These are phyloP conservation scores for Pseudogymnoascus sp. DNA, from an alignment of 2,329 filamentous ascomycete genomes.

Conservation along the genomic window DNA sequence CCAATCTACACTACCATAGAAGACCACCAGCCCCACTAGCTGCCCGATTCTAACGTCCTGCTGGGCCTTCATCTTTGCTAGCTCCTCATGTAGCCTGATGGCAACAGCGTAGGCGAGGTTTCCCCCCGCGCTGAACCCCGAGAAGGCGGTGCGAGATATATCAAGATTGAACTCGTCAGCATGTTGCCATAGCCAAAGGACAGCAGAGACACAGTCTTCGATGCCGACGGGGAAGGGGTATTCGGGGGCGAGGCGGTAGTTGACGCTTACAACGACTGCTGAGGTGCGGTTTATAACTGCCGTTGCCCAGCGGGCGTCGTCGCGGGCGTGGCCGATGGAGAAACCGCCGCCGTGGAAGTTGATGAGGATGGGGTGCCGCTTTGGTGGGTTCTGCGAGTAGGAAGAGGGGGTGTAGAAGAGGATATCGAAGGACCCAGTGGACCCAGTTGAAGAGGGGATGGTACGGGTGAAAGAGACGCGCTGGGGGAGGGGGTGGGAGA, in stretches of 20 bases:
- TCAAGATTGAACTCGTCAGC: constrained; percentile 16
- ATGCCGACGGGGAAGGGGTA: constrained; percentile 54
- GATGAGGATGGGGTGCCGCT: constrained; percentile 40
- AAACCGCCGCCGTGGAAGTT: constrained; percentile 61
- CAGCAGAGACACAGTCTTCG: constrained; percentile 39
- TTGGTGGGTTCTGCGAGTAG: constrained; percentile 1
- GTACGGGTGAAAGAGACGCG: too few relatives aligned
- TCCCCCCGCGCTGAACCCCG: constrained; percentile 40
- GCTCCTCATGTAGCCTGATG: too few relatives aligned
- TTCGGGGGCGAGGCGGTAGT: constrained; percentile 56
- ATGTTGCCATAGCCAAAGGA: constrained; percentile 31
- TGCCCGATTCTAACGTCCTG: too few relatives aligned
- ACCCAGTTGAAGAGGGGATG: too few relatives aligned
- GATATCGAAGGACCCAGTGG: constrained; percentile 14
- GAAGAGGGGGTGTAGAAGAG: constrained; percentile 17
- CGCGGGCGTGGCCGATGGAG: constrained; percentile 47
- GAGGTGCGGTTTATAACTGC: constrained; percentile 32
- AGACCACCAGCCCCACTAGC: too few relatives aligned
- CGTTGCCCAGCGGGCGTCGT: constrained; percentile 52
- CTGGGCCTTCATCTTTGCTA: too few relatives aligned
- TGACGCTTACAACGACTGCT: constrained; percentile 49
- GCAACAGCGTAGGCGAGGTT: too few relatives aligned
- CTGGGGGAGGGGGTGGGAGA: too few relatives aligned
- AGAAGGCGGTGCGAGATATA: constrained; percentile 31
- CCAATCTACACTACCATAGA: too few relatives aligned